Base-by-base conservation (phyloP, 2,329 filamentous ascomycete species). In the Fusarium concolor region DNA sequence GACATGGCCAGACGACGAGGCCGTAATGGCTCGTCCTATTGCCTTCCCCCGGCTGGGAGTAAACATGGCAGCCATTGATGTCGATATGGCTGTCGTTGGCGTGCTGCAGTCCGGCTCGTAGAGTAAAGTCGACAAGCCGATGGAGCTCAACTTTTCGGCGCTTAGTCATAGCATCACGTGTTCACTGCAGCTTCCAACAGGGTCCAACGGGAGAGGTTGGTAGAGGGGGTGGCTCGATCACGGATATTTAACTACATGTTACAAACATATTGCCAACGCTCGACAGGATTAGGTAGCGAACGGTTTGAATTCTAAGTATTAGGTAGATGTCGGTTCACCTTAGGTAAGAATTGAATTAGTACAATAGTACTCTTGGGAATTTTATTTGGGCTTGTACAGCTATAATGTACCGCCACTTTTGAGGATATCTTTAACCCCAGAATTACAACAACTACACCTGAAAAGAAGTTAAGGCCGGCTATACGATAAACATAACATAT, bases 1-100 rank as follows among this genome's bases (percentile, higher is more conserved):
- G 60, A 83, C 79, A 55, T 83, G 79, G 24, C 82, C 78, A 22
- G 79, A 75, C 42, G 85, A 81, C 60, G 82, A 78, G 46, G 88
- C 76, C 45, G 56, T 26, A 57, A 74, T 68, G 66, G 87, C 84
- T 80, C 85, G 85, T 74, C 86, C 84, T 69, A 91, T 80, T 70
- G 84, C 85, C 79, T 85, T 86, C 74, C 86, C 85, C 77, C 89
- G 84, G 74, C 87, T 85, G 69, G 87, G 86, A 71, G 86, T 86
- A 76, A 93, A 84, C 89, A 93, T 93, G 71, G 76, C 70, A 68
- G 76, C 76, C 76, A 80, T 80, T 76, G 75, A 68, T 66, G 47
- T 70, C 62, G 53, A 53, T 54, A 57, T 59, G 59, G 56, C 57
- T 74, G 70, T 66, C 65, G 52, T 71, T 37, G 45, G 53, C 64